Evolutionary conservation across 78 protist genomes (phyloP).

Genomic region (Cyanophora paradoxa): DNA sequence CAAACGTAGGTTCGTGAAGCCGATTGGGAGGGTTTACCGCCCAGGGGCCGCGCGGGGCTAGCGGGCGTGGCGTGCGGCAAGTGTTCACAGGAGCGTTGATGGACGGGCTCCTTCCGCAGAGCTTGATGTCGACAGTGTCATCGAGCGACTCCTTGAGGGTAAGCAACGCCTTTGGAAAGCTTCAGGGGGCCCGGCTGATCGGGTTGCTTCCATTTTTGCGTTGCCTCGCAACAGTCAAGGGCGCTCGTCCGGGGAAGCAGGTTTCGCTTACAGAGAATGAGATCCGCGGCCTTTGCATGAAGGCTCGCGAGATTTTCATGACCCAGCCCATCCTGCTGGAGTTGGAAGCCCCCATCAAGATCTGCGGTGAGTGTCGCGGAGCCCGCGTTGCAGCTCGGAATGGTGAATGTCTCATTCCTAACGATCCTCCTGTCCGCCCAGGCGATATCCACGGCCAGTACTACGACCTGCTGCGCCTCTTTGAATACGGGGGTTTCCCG

Average conservation of each 20-base stretch:
- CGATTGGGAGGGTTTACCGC: too few species aligned
- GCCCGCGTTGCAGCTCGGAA: background rate
- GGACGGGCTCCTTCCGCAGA: too few species aligned
- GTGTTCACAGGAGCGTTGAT: too few species aligned
- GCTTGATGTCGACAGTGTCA: constrained; percentile 67
- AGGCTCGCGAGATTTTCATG: constrained; percentile 82
- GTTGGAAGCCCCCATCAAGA: constrained; percentile 94
- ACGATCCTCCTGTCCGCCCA: background rate
- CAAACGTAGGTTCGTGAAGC: too few species aligned
- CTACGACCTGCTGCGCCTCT: constrained; percentile 93
- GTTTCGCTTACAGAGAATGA: constrained; percentile 79
- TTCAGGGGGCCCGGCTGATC: too few species aligned
- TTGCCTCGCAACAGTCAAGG: too few species aligned
- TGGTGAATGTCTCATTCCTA: background rate
- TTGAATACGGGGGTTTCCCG: constrained; percentile 98
- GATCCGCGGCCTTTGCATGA: constrained; percentile 59
- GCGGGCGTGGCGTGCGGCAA: too few species aligned
- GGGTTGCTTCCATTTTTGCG: too few species aligned
- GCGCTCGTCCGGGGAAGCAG: constrained; percentile 77
- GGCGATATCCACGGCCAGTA: constrained; percentile 99
- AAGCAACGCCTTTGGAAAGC: background rate
- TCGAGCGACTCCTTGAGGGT: constrained; percentile 74
- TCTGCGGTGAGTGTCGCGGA: constrained; percentile 60
- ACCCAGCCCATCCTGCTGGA: constrained; percentile 91
- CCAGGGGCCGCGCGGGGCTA: too few species aligned